phyloP scores from a whole-genome alignment of 179 eudicot genomes.

The Carnegiea gigantea region DNA sequence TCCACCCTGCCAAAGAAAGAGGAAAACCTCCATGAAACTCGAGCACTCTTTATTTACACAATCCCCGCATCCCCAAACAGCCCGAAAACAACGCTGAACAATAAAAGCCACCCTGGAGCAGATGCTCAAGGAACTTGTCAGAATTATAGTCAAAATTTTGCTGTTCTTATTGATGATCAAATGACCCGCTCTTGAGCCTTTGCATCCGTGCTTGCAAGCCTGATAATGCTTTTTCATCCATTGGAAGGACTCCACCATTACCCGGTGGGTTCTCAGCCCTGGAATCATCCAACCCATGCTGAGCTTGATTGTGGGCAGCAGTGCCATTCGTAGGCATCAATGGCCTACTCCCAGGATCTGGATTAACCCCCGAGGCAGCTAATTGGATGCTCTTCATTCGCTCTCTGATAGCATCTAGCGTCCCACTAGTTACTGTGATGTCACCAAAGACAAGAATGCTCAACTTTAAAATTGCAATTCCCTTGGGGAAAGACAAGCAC shows the following conservation, averaged over 20 bases:
- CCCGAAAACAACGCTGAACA: constrained; percentile 1
- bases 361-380: constrained; percentile 64
- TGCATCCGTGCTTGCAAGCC: constrained; percentile 98
- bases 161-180: constrained; percentile 52
- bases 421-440: constrained; percentile 61
- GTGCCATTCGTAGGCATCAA: constrained; percentile 61
- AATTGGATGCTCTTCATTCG: constrained; percentile 93
- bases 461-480: background rate
- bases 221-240: constrained; percentile 93
- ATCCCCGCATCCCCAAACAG: constrained; percentile 11
- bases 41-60: constrained; percentile 23
- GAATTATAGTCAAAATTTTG: background rate
- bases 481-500: background rate
- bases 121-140: constrained; percentile 1
- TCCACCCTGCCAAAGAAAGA: background rate
- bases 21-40: constrained; percentile 13
- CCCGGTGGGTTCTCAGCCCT: constrained; percentile 49
- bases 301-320: constrained; percentile 39
- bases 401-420: constrained; percentile 93
- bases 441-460: background rate
- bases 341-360: constrained; percentile 58
- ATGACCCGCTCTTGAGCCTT: constrained; percentile 90
- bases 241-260: constrained; percentile 75
- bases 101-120: constrained; percentile 6
- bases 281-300: constrained; percentile 37